Conservation (phyloP, 2,329 filamentous ascomycete species). For the Spiromastix sp. region DNA sequence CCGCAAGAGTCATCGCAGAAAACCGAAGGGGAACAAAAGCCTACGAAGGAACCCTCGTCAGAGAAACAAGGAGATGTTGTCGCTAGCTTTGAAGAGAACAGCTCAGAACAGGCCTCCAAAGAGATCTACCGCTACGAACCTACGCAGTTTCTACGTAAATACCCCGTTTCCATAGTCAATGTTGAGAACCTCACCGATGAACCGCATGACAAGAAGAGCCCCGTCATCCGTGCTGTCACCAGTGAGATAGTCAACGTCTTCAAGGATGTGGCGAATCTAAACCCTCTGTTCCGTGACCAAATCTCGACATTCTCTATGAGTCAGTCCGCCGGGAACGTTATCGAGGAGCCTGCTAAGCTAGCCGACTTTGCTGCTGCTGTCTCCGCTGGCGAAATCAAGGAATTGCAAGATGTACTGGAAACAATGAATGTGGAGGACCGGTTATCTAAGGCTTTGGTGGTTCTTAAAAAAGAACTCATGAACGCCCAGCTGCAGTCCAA, state of each 20-base stretch:
- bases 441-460: slow-evolving; percentile 79
- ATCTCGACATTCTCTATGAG: slow-evolving; percentile 96
- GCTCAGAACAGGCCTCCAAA: slow-evolving; percentile 46
- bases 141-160: slow-evolving; percentile 82
- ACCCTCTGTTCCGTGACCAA: slow-evolving; percentile 91
- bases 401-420: slow-evolving; percentile 84
- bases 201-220: slow-evolving; percentile 79
- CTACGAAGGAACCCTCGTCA: slow-evolving; percentile 35
- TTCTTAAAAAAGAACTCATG: slow-evolving; percentile 97
- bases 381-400: slow-evolving; percentile 82
- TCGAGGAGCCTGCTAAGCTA: slow-evolving; percentile 85
- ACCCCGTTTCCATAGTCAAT: slow-evolving; percentile 86
- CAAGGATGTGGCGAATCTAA: slow-evolving; percentile 90
- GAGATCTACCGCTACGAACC: slow-evolving; percentile 63
- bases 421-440: slow-evolving; percentile 86
- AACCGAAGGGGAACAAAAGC: slow-evolving; percentile 24
- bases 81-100: slow-evolving; percentile 85
- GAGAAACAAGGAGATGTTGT: slow-evolving; percentile 90
- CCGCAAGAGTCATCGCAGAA: slow-evolving; percentile 38
- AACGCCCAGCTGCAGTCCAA: slow-evolving; percentile 95
- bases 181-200: slow-evolving; percentile 89
- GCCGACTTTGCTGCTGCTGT: slow-evolving; percentile 96
- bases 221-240: slow-evolving; percentile 79
- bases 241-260: slow-evolving; percentile 99
- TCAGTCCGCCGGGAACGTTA: slow-evolving; percentile 87